A percentile compares a stretch with the other conserved stretches of the same genome.
These are phyloP conservation scores for Trichophyton verrucosum DNA, from an alignment of 2,329 filamentous ascomycete genomes.

Conservation along the genomic window DNA sequence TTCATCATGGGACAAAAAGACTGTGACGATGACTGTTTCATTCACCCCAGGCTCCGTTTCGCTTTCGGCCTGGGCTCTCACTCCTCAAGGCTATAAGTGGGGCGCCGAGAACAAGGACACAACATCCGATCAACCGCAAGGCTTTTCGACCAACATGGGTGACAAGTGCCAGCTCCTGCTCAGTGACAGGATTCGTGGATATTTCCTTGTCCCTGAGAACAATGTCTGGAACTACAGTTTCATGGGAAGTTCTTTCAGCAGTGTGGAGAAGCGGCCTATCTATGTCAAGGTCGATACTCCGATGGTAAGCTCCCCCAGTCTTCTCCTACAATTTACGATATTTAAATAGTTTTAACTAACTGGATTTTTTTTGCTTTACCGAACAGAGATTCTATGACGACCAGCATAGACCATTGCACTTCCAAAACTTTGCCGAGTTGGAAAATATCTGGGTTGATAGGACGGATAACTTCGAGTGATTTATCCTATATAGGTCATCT, in stretches of 20 bases:
- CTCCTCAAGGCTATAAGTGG: constrained; percentile 89
- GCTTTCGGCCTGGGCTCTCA: constrained; percentile 83
- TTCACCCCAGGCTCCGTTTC: constrained; percentile 97
- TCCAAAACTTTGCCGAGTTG: constrained; percentile 92
- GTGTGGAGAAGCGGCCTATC: constrained; percentile 78
- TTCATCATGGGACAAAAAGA: constrained; percentile 72
- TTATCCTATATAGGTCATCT: not conserved
- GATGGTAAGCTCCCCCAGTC: constrained; percentile 23
- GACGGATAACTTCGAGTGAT: constrained; percentile 80
- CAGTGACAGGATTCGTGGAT: constrained; percentile 85
- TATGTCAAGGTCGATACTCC: constrained; percentile 93
- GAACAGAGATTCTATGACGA: constrained; percentile 69
- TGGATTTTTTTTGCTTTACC: not conserved
- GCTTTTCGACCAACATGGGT: constrained; percentile 83
- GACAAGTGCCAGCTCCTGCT: constrained; percentile 90
- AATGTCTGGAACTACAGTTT: constrained; percentile 97
- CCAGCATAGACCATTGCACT: constrained; percentile 83
- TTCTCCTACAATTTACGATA: not conserved
- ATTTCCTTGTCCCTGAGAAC: constrained; percentile 88
- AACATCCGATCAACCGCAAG: constrained; percentile 82
- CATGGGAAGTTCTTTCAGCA: constrained; percentile 79
- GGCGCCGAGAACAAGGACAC: constrained; percentile 90
- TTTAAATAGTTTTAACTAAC: constrained; percentile 5
- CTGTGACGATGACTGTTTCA: constrained; percentile 84
- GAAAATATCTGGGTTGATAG: constrained; percentile 95